phyloP scores from a whole-genome alignment of 495 filamentous ascomycete species.

The Tuber aestivum region DNA sequence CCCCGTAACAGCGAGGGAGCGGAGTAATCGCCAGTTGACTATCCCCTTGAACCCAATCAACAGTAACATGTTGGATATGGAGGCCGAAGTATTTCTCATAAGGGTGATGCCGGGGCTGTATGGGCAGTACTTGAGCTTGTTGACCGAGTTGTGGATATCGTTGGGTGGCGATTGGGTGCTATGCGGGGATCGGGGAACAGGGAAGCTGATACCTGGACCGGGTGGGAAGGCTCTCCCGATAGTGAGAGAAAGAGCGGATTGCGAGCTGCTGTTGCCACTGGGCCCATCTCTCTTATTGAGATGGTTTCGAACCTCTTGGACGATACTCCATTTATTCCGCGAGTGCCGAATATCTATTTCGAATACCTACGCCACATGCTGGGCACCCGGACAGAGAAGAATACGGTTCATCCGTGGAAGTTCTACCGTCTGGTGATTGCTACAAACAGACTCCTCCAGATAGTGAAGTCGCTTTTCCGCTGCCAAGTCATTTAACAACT shows the following conservation, averaged over 20 bases:
- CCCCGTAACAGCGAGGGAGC: slow-evolving; percentile 32
- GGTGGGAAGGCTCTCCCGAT: slow-evolving; percentile 20
- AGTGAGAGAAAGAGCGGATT: slow-evolving; percentile 24
- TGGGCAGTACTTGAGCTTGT: slow-evolving; percentile 54
- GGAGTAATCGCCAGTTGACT: slow-evolving; percentile 50
- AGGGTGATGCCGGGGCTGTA: slow-evolving; percentile 52
- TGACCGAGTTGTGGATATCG: slow-evolving; percentile 68
- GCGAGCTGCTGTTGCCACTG: slow-evolving; percentile 54
- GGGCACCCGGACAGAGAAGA: slow-evolving; percentile 44
- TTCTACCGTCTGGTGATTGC: slow-evolving; percentile 85
- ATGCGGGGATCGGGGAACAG: slow-evolving; percentile 64
- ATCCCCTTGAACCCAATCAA: slow-evolving; percentile 67
- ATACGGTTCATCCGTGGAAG: slow-evolving; percentile 57
- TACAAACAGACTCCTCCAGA: slow-evolving; percentile 68
- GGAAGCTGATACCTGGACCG: slow-evolving; percentile 35
- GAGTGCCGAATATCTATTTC: slow-evolving; percentile 61
- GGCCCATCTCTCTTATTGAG: slow-evolving; percentile 60
- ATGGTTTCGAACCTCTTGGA: slow-evolving; percentile 76
- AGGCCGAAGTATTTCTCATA: slow-evolving; percentile 76
- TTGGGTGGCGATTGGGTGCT: slow-evolving; percentile 49
- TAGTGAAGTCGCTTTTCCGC: slow-evolving; percentile 66
- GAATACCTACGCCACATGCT: slow-evolving; percentile 54
- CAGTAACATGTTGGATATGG: slow-evolving; percentile 68
- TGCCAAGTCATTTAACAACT: slow-evolving; percentile 74
- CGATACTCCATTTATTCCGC: slow-evolving; percentile 86